Evolutionary conservation across 2,329 filamentous ascomycete genomes (phyloP), one percentile per base, ranked within the genome.

Genomic region (Aspergillus aculeatus): DNA sequence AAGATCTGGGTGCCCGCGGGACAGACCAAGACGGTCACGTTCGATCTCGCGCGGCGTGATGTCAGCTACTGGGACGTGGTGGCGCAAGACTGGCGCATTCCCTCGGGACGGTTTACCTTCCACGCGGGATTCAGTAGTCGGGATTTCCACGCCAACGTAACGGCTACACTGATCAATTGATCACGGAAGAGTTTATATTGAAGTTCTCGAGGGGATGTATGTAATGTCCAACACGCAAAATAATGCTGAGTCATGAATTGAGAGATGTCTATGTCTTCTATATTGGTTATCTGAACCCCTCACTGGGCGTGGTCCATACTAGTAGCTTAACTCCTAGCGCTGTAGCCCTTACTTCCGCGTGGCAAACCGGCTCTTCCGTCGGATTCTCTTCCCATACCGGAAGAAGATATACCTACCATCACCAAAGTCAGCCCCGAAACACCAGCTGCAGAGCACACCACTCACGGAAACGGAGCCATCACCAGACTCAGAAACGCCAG

Each of bases 41-140:
- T 90, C 64, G 74, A 78, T 14, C 69, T 90, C 32, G 82, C 80
- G 38, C 78, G 84, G 47, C 81, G 84, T 54, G 88, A 90, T 70
- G 62, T 90, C 44, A 87, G 85, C 66, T 83, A 87, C 58, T 90
- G 87, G 48, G 7, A 50, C 6, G 23, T 50, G 11, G 14, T 31
- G 29, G 29, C 23, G 23, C 29, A 26, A 2, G 14, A 24, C 5
- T 50, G 48, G 89, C 52, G 63, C 9, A 62, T 67, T 14, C 64
- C 65, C 5, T 24, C 54, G n/a, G 64, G 64, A 2, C 56, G 59
- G 31, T 66, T 66, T 44, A 38, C 48, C 4, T 50, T 65, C 19
- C 58, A 56, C 19, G 61, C 56, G 53, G 64, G 64, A 16, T 65
- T 66, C 44, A 63, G 61, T 19, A 66, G 62, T 35, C 32, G 61